Percentiles rank a stretch among this genome's conserved stretches.
Evolutionary conservation across 192 early-diverging fungal species (phyloP).

Genomic region (Ambispora gerdemannii): DNA sequence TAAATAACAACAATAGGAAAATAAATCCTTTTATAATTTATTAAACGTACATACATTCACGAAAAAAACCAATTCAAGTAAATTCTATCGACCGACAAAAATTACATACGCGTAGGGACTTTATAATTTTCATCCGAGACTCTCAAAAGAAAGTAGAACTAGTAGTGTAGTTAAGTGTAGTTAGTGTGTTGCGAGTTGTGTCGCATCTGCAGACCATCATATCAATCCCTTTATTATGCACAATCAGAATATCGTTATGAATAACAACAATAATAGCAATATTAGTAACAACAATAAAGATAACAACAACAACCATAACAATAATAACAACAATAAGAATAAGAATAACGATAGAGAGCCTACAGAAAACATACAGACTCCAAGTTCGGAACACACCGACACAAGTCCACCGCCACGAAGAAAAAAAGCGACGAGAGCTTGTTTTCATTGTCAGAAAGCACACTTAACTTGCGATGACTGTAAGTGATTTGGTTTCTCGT

Average conservation of each 20-base stretch:
- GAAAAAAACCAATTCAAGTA: too few species aligned
- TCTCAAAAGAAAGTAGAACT: too few species aligned
- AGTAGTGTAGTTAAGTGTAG: too few species aligned
- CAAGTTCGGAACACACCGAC: constrained; percentile 35
- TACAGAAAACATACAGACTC: constrained; percentile 27
- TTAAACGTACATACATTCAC: too few species aligned
- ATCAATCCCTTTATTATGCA: background rate
- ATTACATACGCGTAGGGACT: too few species aligned
- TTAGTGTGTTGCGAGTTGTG: too few species aligned
- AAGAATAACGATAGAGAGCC: background rate
- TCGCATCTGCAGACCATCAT: too few species aligned
- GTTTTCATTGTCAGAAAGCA: constrained; percentile 72
- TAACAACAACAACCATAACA: background rate
- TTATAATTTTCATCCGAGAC: too few species aligned
- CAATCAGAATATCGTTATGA: background rate
- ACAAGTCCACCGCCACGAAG: constrained; percentile 35
- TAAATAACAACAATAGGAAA: too few species aligned
- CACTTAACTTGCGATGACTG: constrained; percentile 73
- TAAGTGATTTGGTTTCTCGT: constrained; percentile 48
- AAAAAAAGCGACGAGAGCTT: constrained; percentile 61
- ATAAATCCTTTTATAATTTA: too few species aligned
- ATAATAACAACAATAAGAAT: background rate
- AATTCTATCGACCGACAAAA: too few species aligned
- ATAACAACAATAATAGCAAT: background rate
- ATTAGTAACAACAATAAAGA: too few species aligned